These are phyloP conservation scores for Diplodia scrobiculata DNA, from an alignment of 2,329 filamentous ascomycete species.

Conservation along the genomic window DNA sequence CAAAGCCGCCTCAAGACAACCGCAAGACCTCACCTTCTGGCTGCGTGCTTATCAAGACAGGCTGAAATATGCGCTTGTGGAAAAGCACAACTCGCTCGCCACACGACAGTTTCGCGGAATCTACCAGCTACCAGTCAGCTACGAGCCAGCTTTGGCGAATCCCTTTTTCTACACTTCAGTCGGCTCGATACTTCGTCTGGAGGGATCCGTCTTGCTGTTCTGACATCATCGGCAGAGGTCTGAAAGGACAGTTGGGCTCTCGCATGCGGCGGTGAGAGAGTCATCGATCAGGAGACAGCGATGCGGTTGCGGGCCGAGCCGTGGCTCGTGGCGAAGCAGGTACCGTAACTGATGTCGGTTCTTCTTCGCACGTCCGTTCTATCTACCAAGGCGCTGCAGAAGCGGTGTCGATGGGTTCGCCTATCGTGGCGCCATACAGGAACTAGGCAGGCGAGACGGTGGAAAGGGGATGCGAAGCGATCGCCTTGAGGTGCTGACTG, in stretches of 20 bases:
- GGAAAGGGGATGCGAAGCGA: neutral
- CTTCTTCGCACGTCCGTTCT: neutral
- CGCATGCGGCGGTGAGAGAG: neutral
- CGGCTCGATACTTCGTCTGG: too few species aligned
- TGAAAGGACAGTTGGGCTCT: neutral
- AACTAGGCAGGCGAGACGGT: neutral
- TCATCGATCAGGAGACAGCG: neutral
- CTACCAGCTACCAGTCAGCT: neutral
- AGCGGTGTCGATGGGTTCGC: neutral
- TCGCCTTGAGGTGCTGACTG: neutral
- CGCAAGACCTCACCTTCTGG: neutral
- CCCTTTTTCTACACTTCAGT: too few species aligned
- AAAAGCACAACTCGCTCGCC: neutral
- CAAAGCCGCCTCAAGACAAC: neutral
- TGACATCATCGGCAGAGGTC: neutral
- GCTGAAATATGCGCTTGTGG: neutral
- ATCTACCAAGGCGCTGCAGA: neutral
- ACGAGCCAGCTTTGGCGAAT: neutral
- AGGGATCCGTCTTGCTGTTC: neutral
- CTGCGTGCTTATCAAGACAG: neutral
- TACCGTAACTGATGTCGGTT: neutral
- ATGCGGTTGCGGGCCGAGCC: neutral
- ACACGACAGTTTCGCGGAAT: neutral
- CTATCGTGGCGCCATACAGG: neutral
- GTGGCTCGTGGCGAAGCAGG: neutral